These are phyloP conservation scores for Metschnikowia lachancei DNA, from an alignment of 805 yeast species.

Conservation along the genomic window DNA sequence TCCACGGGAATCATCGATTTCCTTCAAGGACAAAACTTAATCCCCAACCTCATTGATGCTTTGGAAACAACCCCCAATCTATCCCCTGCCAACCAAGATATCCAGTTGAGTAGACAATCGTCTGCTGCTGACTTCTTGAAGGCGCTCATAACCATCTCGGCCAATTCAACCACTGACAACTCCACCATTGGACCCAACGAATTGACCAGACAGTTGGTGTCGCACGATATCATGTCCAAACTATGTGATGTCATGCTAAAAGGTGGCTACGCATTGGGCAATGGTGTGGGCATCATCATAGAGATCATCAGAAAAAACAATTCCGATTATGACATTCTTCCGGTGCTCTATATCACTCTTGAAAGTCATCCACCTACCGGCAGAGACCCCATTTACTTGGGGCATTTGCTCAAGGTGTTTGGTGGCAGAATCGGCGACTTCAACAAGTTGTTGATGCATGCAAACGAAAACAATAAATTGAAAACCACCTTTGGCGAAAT, in stretches of 20 bases:
- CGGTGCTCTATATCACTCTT: slow-evolving; percentile 43
- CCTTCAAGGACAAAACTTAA: slow-evolving; percentile 40
- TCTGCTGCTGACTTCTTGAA: slow-evolving; percentile 47
- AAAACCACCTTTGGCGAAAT: slow-evolving; percentile 30
- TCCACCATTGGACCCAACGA: slow-evolving; percentile 48
- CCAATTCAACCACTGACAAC: slow-evolving; percentile 46
- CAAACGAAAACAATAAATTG: slow-evolving; percentile 19
- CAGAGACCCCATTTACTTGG: slow-evolving; percentile 46
- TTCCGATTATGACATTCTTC: slow-evolving; percentile 46
- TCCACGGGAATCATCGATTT: slow-evolving; percentile 47
- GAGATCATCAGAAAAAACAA: slow-evolving; percentile 46
- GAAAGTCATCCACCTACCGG: slow-evolving; percentile 49
- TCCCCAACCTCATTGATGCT: slow-evolving; percentile 34
- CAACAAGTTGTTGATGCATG: slow-evolving; percentile 33
- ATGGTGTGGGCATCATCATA: slow-evolving; percentile 48
- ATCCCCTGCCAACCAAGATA: slow-evolving; percentile 18
- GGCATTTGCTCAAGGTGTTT: slow-evolving; percentile 42
- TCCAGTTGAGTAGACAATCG: slow-evolving; percentile 32
- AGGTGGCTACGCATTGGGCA: slow-evolving; percentile 48
- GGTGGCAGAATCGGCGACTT: slow-evolving; percentile 38
- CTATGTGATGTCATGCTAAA: slow-evolving; percentile 42
- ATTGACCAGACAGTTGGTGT: slow-evolving; percentile 43
- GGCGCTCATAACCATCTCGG: slow-evolving; percentile 46
- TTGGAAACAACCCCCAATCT: slow-evolving; percentile 26
- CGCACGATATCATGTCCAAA: slow-evolving; percentile 33